Conservation (phyloP, 805 yeast genomes). For the Candida peoriensis region DNA sequence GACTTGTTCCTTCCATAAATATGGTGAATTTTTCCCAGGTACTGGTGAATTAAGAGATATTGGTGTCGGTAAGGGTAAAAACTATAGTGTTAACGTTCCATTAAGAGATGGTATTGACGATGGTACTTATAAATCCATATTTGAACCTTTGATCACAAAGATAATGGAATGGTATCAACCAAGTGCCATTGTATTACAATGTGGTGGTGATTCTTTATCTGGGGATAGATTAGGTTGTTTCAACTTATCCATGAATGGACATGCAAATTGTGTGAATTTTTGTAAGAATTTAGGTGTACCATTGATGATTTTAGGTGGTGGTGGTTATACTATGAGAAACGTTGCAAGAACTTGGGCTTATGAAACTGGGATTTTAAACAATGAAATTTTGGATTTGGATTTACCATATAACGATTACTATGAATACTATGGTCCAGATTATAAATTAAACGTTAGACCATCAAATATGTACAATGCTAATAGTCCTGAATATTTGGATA, state of each 20-base stretch:
- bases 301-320: slow-evolving; percentile 90
- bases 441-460: slow-evolving; percentile 52
- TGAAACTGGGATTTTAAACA: slow-evolving; percentile 79
- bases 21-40: slow-evolving; percentile 95
- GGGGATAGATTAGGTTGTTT: slow-evolving; percentile 93
- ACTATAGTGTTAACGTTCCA: slow-evolving; percentile 88
- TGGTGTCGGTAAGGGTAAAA: slow-evolving; percentile 85
- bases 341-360: slow-evolving; percentile 94
- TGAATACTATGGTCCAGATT: slow-evolving; percentile 76
- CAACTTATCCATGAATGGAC: slow-evolving; percentile 86
- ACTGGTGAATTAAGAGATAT: slow-evolving; percentile 89
- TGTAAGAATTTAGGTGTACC: slow-evolving; percentile 89
- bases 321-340: slow-evolving; percentile 95
- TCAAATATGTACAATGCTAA: slow-evolving; percentile 43
- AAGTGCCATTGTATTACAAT: slow-evolving; percentile 88
- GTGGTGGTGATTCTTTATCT: slow-evolving; percentile 95
- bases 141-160: slow-evolving; percentile 86
- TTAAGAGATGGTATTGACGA: slow-evolving; percentile 94
- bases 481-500: slow-evolving; percentile 10
- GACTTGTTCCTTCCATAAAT: slow-evolving; percentile 95
- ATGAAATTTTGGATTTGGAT: slow-evolving; percentile 55
- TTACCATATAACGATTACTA: slow-evolving; percentile 53
- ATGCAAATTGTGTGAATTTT: slow-evolving; percentile 90
- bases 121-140: slow-evolving; percentile 82
- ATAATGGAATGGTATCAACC: slow-evolving; percentile 58